phyloP scores from a whole-genome alignment of 768 basidiomycete genomes.

The Gyrodon lividus region DNA sequence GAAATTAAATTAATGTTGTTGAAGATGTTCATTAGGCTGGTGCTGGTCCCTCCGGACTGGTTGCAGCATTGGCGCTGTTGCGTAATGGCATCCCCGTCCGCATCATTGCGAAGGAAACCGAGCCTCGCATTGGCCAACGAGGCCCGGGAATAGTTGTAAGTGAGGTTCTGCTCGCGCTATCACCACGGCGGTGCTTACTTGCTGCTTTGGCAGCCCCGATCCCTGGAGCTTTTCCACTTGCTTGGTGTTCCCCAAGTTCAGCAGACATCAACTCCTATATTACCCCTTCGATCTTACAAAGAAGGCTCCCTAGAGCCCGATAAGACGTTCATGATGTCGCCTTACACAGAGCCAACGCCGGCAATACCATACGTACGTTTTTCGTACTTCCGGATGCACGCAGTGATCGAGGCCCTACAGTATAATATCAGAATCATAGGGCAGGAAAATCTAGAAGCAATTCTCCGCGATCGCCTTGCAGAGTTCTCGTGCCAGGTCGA shows the following conservation, averaged over 20 bases:
- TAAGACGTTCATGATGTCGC: slow-evolving; percentile 12
- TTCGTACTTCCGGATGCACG: not conserved
- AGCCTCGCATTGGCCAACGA: slow-evolving; percentile 37
- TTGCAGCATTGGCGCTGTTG: slow-evolving; percentile 12
- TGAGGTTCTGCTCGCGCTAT: not conserved
- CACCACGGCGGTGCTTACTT: not conserved
- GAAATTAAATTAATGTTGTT: no score
- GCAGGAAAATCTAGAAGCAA: slow-evolving; percentile 29
- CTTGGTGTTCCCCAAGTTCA: slow-evolving; percentile 38
- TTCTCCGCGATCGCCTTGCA: not conserved
- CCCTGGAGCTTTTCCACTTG: slow-evolving; percentile 39
- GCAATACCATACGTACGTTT: slow-evolving; percentile 27
- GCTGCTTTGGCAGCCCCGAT: slow-evolving; percentile 36
- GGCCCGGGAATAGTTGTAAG: slow-evolving; percentile 39
- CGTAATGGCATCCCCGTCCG: slow-evolving; percentile 11
- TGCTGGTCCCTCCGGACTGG: slow-evolving; percentile 8
- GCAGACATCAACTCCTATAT: slow-evolving; percentile 25
- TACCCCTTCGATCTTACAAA: slow-evolving; percentile 34
- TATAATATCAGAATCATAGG: not conserved
- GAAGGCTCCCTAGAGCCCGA: slow-evolving; percentile 1
- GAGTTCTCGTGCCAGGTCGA: slow-evolving; percentile 30
- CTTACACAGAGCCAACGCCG: slow-evolving; percentile 18
- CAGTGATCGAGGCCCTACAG: not conserved
- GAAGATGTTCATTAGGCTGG: not conserved
- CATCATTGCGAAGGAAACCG: slow-evolving; percentile 13